Percentiles rank a stretch among this genome's conserved stretches.
Conservation (phyloP, 2,329 filamentous ascomycete genomes). For the Sarocladium kiliense region DNA sequence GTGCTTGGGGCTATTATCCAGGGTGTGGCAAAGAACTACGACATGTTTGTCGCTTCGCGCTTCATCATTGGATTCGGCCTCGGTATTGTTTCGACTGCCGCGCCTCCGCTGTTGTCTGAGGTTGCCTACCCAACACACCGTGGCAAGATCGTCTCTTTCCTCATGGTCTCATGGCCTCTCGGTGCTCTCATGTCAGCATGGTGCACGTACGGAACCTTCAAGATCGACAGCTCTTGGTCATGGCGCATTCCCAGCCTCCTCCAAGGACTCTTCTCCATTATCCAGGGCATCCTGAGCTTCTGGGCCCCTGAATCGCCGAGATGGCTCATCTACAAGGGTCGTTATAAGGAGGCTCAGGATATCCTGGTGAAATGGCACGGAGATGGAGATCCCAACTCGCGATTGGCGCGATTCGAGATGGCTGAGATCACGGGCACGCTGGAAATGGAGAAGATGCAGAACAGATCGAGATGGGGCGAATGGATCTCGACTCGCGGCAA, state of each 20-base stretch:
- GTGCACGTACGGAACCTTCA: conserved; percentile 19
- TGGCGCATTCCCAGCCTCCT: conserved; percentile 18
- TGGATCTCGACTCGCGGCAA: conserved; percentile 27
- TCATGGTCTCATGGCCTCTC: not conserved
- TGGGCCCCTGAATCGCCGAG: conserved; percentile 13
- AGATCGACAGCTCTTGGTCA: conserved; percentile 13
- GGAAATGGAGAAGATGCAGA: conserved; percentile 18
- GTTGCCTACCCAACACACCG: conserved; percentile 9
- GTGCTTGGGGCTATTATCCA: conserved; percentile 24
- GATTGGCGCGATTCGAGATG: conserved; percentile 18
- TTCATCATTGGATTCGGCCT: conserved; percentile 22
- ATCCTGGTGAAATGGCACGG: conserved; percentile 34
- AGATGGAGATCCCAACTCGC: conserved; percentile 27
- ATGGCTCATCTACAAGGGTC: conserved; percentile 27
- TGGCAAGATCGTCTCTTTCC: not conserved
- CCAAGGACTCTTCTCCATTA: conserved; percentile 13
- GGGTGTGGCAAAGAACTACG: conserved; percentile 16
- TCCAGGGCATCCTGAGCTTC: conserved; percentile 7
- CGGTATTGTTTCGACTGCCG: not conserved
- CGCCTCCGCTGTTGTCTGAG: conserved; percentile 1
- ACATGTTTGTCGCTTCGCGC: conserved; percentile 23
- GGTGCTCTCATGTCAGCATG: conserved; percentile 21
- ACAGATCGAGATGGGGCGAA: conserved; percentile 18
- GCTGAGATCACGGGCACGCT: conserved; percentile 20
- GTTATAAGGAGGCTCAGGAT: conserved; percentile 25